Evolutionary conservation across 352 stramenopile species (phyloP).

Genomic region (Pythium sp.): DNA sequence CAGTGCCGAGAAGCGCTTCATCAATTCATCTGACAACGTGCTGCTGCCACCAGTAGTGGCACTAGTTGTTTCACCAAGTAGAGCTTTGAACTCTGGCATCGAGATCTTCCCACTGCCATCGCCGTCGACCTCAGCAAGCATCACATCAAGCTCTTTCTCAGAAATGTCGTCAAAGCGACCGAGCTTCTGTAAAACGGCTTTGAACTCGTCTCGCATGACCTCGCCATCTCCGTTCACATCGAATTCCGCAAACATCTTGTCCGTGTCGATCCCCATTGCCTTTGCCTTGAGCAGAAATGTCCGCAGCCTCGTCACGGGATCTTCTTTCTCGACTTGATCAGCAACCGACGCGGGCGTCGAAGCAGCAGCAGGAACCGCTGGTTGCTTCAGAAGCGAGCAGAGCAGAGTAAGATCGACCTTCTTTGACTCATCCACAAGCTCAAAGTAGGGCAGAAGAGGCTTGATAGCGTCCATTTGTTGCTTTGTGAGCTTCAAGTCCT

Average conservation of each 20-base stretch:
- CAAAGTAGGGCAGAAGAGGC: constrained; percentile 26
- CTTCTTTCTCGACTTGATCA: not conserved
- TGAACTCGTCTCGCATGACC: constrained; percentile 58
- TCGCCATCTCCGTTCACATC: constrained; percentile 57
- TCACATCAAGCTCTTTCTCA: constrained; percentile 34
- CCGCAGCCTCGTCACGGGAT: constrained; percentile 16
- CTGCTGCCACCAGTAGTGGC: not conserved
- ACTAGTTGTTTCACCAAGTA: constrained; percentile 22
- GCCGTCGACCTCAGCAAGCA: constrained; percentile 46
- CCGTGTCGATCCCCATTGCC: constrained; percentile 40
- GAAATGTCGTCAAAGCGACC: constrained; percentile 44
- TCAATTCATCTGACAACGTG: constrained; percentile 15
- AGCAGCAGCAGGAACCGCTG: not conserved
- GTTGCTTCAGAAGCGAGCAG: constrained; percentile 7
- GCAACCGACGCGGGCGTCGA: not conserved
- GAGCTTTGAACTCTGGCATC: constrained; percentile 51
- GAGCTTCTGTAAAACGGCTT: constrained; percentile 40
- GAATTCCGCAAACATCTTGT: constrained; percentile 63
- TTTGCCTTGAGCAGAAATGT: constrained; percentile 36
- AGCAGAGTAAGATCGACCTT: constrained; percentile 19
- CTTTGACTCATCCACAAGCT: constrained; percentile 25
- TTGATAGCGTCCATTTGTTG: constrained; percentile 21
- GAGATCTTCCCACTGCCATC: constrained; percentile 58
- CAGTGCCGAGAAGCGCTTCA: constrained; percentile 37
- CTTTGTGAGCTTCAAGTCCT: constrained; percentile 28